These are phyloP conservation scores for Didymella pinodella DNA, from an alignment of 2,329 filamentous ascomycete species.

Conservation along the genomic window DNA sequence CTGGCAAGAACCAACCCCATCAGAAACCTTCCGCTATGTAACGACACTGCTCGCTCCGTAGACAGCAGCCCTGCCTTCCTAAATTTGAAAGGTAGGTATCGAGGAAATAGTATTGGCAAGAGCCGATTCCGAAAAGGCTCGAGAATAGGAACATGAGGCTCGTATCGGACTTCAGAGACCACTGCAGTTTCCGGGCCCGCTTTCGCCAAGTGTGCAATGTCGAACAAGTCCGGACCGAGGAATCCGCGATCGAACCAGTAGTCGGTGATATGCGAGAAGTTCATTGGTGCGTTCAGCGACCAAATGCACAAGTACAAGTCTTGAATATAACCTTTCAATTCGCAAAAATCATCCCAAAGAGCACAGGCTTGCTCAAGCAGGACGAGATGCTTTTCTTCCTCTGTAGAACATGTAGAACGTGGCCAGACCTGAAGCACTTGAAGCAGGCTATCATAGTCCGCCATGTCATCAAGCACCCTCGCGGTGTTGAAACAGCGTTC, in stretches of 20 bases:
- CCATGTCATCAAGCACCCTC: not conserved
- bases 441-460: not conserved
- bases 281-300: not conserved
- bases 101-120: not conserved
- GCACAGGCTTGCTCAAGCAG: not conserved
- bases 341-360: not conserved
- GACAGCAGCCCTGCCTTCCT: not conserved
- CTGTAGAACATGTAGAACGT: not conserved
- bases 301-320: not conserved
- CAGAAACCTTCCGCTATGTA: not conserved
- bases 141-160: not conserved
- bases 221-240: not conserved
- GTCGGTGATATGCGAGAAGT: not conserved
- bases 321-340: not conserved
- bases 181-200: not conserved
- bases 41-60: not conserved
- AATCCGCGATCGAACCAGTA: not conserved
- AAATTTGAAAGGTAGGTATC: not conserved
- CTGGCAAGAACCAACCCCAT: not conserved
- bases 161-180: too few species aligned
- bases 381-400: not conserved
- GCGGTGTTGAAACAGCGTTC: not conserved
- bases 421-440: not conserved
- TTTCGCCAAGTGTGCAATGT: not conserved
- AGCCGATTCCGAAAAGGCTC: not conserved